These are phyloP conservation scores for Sedum album DNA, from an alignment of 164 flowering plant species.

Conservation along the genomic window DNA sequence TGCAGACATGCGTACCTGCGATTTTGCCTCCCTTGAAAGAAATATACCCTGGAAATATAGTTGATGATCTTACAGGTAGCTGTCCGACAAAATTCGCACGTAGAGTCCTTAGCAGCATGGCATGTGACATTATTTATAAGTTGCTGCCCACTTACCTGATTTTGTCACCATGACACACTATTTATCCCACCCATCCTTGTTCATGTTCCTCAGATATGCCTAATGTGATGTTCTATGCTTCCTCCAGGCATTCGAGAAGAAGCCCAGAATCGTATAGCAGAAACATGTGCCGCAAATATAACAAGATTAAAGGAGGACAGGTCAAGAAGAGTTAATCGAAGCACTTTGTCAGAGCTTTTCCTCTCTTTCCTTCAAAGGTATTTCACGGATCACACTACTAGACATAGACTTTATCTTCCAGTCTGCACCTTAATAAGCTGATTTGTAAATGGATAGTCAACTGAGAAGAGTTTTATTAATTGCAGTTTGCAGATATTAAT, in stretches of 20 bases:
- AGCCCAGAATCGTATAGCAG: slow-evolving; percentile 43
- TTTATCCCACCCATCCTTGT: neutral
- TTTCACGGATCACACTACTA: neutral
- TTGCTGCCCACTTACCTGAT: neutral
- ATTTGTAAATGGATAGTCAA: neutral
- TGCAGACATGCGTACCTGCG: slow-evolving; percentile 81
- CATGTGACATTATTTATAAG: neutral
- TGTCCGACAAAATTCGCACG: neutral
- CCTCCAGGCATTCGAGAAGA: slow-evolving; percentile 47
- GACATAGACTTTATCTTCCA: neutral
- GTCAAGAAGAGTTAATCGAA: slow-evolving; percentile 32
- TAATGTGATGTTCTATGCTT: slow-evolving; percentile 7
- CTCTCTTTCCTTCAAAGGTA: slow-evolving; percentile 76
- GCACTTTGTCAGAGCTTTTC: slow-evolving; percentile 67
- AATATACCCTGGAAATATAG: slow-evolving; percentile 60
- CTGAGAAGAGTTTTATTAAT: slow-evolving; percentile 2
- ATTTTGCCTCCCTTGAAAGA: slow-evolving; percentile 84
- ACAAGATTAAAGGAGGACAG: slow-evolving; percentile 31
- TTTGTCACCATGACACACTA: neutral
- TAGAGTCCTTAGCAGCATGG: neutral
- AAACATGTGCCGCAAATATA: slow-evolving; percentile 42
- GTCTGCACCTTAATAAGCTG: no score
- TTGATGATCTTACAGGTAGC: slow-evolving; percentile 69
- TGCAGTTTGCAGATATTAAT: slow-evolving; percentile 60
- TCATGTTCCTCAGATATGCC: neutral